Evolutionary conservation across 2,329 filamentous ascomycete genomes (phyloP).

Genomic region (Amauroascus verrucosus): DNA sequence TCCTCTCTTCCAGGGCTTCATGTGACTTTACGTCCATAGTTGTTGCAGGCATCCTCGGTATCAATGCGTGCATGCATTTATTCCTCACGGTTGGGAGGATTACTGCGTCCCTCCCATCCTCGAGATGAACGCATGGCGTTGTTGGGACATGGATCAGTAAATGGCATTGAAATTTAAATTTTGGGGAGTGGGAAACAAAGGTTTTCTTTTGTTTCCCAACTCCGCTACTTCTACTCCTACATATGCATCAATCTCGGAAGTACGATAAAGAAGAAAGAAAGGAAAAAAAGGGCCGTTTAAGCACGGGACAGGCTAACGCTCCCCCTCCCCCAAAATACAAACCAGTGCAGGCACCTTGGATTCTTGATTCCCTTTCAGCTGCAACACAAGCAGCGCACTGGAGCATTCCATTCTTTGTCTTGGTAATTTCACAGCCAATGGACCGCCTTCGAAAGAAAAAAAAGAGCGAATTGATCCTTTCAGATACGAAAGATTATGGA

Average conservation of each 20-base stretch:
- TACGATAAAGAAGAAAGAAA: too few species aligned
- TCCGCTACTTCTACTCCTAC: not conserved
- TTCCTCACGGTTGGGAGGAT: not conserved
- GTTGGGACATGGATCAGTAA: not conserved
- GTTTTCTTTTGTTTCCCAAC: not conserved
- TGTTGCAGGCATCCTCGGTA: not conserved
- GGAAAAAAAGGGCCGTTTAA: too few species aligned
- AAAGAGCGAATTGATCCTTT: not conserved
- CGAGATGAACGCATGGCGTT: not conserved
- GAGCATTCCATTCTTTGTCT: not conserved
- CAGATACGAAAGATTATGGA: not conserved
- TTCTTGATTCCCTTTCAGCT: not conserved
- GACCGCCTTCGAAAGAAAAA: not conserved
- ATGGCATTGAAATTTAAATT: too few species aligned
- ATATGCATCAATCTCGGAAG: too few species aligned
- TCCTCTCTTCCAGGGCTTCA: not conserved
- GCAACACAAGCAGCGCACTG: not conserved
- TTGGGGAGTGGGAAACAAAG: not conserved
- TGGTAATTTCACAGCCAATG: not conserved
- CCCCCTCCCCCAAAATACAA: too few species aligned
- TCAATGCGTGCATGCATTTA: slow-evolving; percentile 1
- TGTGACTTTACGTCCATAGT: not conserved
- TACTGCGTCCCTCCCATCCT: not conserved
- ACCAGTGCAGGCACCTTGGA: not conserved
- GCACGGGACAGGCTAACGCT: too few species aligned